Evolutionary conservation across 495 filamentous ascomycete species (phyloP), one percentile per base, ranked within the genome.

Genomic region (Articulospora tetracladia): DNA sequence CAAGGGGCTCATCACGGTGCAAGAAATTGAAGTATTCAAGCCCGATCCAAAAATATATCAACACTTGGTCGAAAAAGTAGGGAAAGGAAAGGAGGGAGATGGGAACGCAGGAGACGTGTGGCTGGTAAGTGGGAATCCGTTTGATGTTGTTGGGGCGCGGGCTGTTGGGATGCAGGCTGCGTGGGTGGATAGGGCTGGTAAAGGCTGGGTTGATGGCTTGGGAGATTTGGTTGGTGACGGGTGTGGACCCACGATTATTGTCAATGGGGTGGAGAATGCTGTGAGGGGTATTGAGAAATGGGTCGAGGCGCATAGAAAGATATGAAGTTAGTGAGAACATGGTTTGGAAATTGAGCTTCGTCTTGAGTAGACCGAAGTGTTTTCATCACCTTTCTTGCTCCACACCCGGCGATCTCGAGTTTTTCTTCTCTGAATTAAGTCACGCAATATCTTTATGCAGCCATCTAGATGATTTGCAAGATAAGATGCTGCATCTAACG

Each of bases 81-180:
- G 81, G 15, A 65, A 68, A 28, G 27, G 20, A 2, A 63, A 55
- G 22, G 59, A 73, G n/a, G 36, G 12, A 1, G 62, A 54, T 15
- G 58, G 71, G 19, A 62, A 77, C 19, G 74, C 76, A 71, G 68
- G 64, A 0, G 77, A 85, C 24, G 78, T 93, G 3, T 93, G 87
- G 86, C 72, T 94, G 8, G 78, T 94, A 20, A 90, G 83, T 63
- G 79, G 82, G 7, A 96, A 94, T 69, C 86, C 91, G 7, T 95
- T 95, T 69, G 91, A 95, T 68, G 74, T 91, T n/a, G 79, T 83
- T 51, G 86, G 83, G 2, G 79, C 81, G 11, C 72, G 72, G 53
- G 67, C 69, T 7, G 71, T 73, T 2, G 80, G 86, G 8, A 69
- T 93, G 74, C 76, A 79, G 61, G 81, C 86, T 19, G 82, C 79